A percentile compares a stretch with the other conserved stretches of the same genome.
These are phyloP conservation scores for Adansonia gregorii DNA, from an alignment of 441 rosid species.

Conservation along the genomic window DNA sequence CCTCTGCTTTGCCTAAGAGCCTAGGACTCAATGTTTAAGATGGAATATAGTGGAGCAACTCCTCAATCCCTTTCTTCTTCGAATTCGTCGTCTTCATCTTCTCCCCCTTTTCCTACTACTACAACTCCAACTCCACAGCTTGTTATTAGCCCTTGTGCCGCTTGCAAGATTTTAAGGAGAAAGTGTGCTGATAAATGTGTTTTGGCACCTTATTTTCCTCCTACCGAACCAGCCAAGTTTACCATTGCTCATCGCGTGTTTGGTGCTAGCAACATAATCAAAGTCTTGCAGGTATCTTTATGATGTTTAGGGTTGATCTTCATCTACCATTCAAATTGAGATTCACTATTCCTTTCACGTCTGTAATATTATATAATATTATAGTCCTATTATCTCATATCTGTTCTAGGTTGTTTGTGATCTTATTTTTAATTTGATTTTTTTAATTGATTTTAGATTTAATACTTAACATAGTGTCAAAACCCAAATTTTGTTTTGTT, in stretches of 20 bases:
- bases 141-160: conserved; percentile 72
- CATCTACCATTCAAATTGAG: background rate
- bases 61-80: conserved; percentile 26
- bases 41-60: conserved; percentile 47
- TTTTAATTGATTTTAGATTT: too few relatives aligned
- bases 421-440: too few relatives aligned
- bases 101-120: conserved; percentile 38
- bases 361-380: too few relatives aligned
- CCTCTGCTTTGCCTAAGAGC: background rate
- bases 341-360: too few relatives aligned
- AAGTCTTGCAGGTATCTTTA: conserved; percentile 61
- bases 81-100: conserved; percentile 32
- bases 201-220: conserved; percentile 72
- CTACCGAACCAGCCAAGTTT: conserved; percentile 69
- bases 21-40: conserved; percentile 38
- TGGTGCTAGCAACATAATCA: conserved; percentile 77
- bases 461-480: too few relatives aligned
- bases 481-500: too few relatives aligned
- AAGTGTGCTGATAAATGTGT: conserved; percentile 70
- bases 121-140: conserved; percentile 33
- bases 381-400: too few relatives aligned
- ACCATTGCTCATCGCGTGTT: conserved; percentile 74
- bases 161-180: conserved; percentile 69
- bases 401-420: too few relatives aligned
- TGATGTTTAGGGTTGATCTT: background rate